Conservation (phyloP, 129 eudicot genomes). For the Pulicaria dysenterica region DNA sequence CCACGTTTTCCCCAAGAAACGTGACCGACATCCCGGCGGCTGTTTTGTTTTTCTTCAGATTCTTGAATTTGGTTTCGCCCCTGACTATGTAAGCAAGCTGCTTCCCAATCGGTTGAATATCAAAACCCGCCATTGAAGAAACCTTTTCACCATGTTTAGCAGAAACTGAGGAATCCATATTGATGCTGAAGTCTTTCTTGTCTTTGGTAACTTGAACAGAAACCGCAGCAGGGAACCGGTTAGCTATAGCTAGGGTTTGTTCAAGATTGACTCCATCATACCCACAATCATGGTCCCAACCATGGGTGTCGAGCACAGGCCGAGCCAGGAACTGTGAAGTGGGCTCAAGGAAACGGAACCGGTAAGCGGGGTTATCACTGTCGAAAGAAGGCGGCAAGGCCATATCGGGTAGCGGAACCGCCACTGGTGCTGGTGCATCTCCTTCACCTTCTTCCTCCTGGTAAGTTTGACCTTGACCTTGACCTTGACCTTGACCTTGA, state of each 20-base stretch:
- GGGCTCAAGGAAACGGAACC: slow-evolving; percentile 86
- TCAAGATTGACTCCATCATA: slow-evolving; percentile 90
- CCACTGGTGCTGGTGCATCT: slow-evolving; percentile 75
- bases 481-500: slow-evolving; percentile 24
- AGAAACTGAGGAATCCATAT: slow-evolving; percentile 75
- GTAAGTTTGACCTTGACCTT: slow-evolving; percentile 22
- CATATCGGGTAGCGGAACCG: slow-evolving; percentile 92
- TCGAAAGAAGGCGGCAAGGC: slow-evolving; percentile 82
- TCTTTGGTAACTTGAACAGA: slow-evolving; percentile 76
- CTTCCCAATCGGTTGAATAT: slow-evolving; percentile 74
- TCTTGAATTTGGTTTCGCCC: slow-evolving; percentile 86
- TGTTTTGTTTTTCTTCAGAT: slow-evolving; percentile 70
- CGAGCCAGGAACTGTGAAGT: slow-evolving; percentile 88
- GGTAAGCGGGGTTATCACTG: slow-evolving; percentile 66
- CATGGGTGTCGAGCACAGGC: slow-evolving; percentile 77
- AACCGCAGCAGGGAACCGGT: slow-evolving; percentile 58
- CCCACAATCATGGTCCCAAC: slow-evolving; percentile 99
- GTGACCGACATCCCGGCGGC: slow-evolving; percentile 82
- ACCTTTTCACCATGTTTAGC: slow-evolving; percentile 72
- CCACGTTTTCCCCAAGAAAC: slow-evolving; percentile 73
- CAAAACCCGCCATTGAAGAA: slow-evolving; percentile 85
- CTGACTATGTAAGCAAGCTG: slow-evolving; percentile 79
- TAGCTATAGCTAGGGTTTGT: slow-evolving; percentile 60
- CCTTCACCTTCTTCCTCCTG: slow-evolving; percentile 63
- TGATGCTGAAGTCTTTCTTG: slow-evolving; percentile 83